These are phyloP conservation scores for Antitrichia curtipendula DNA, from an alignment of 225 moss, liverwort and hornwort genomes.

Conservation along the genomic window DNA sequence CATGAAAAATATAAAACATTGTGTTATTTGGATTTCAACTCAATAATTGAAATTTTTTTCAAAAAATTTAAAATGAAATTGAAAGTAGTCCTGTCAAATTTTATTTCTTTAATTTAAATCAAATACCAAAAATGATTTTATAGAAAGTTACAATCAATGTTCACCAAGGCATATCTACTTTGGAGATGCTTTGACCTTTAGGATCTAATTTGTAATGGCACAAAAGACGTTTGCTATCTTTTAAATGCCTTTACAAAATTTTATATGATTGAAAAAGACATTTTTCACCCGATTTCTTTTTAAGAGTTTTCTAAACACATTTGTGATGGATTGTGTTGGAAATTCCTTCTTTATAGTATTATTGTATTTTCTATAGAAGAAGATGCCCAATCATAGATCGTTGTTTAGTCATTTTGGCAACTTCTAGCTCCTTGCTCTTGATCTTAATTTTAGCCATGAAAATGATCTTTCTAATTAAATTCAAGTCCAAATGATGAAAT, in stretches of 20 bases:
- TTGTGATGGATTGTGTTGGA: neutral
- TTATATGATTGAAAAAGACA: neutral
- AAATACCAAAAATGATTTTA: too few relatives aligned
- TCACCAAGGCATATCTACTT: too few relatives aligned
- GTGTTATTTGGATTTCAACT: too few relatives aligned
- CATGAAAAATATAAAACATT: too few relatives aligned
- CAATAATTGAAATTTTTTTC: too few relatives aligned
- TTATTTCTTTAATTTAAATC: too few relatives aligned
- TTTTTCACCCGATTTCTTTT: neutral
- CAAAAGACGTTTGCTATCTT: too few relatives aligned
- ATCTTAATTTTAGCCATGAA: neutral
- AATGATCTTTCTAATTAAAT: neutral
- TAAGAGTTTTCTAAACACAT: neutral
- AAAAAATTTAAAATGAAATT: too few relatives aligned
- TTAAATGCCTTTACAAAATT: neutral
- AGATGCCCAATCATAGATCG: neutral
- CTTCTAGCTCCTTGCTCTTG: neutral
- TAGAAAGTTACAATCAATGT: too few relatives aligned
- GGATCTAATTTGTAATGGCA: too few relatives aligned
- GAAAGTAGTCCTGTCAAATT: too few relatives aligned
- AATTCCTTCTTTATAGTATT: neutral
- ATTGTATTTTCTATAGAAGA: neutral
- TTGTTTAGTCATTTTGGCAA: neutral
- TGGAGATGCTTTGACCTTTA: rapidly evolving
- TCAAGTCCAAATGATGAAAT: neutral